Percentiles rank a stretch among this genome's conserved stretches.
Evolutionary conservation across 2,329 filamentous ascomycete species (phyloP).

Genomic region (Epichloe elymi): DNA sequence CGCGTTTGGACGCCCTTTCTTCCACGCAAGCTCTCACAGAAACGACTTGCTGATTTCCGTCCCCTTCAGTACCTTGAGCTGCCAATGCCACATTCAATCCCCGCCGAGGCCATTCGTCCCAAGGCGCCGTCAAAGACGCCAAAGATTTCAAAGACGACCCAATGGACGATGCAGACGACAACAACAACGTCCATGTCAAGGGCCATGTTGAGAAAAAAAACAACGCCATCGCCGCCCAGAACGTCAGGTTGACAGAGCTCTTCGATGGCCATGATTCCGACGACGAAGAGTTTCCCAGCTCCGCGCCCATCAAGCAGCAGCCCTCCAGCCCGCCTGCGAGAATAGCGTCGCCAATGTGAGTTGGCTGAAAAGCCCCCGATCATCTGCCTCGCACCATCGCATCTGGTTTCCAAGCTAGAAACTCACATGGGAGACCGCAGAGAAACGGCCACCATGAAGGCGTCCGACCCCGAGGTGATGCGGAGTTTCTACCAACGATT

Average conservation of each 20-base stretch:
- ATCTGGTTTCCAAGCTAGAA: not conserved
- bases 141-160: constrained; percentile 17
- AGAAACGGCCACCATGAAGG: constrained; percentile 25
- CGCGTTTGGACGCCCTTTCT: too few species aligned
- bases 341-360: constrained; percentile 32
- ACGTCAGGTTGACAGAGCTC: constrained; percentile 43
- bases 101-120: constrained; percentile 18
- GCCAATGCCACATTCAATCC: constrained; percentile 33
- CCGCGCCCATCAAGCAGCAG: constrained; percentile 25
- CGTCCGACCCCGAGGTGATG: constrained; percentile 73
- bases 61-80: not conserved
- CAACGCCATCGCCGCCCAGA: constrained; percentile 22
- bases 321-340: constrained; percentile 28
- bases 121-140: constrained; percentile 12
- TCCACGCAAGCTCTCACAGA: too few species aligned
- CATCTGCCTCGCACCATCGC: not conserved
- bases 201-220: constrained; percentile 18
- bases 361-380: not conserved
- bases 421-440: not conserved
- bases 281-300: constrained; percentile 47
- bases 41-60: too few species aligned
- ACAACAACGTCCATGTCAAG: constrained; percentile 28
- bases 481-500: constrained; percentile 89
- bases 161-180: constrained; percentile 21
- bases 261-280: constrained; percentile 47